phyloP scores from a whole-genome alignment of 2,329 filamentous ascomycete species.

The Biscogniauxia mediterranea region DNA sequence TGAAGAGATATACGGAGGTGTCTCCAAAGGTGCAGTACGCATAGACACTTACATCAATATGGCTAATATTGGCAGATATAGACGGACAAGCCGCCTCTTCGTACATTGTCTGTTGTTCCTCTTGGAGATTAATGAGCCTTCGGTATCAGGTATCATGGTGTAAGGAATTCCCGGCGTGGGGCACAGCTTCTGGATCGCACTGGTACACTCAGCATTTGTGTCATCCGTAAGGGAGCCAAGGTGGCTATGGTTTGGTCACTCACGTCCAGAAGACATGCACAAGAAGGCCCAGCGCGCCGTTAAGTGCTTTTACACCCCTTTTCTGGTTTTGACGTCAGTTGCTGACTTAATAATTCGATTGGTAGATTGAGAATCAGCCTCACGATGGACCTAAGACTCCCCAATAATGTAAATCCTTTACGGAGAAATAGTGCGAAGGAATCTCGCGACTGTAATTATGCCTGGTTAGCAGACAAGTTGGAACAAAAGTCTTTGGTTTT shows the following conservation, averaged over 20 bases:
- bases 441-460: background rate
- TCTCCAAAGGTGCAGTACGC: background rate
- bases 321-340: background rate
- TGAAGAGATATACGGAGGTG: background rate
- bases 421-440: background rate
- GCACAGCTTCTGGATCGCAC: background rate
- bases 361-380: background rate
- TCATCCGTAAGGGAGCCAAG: background rate
- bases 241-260: background rate
- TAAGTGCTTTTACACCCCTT: background rate
- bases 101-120: background rate
- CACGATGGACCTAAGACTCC: background rate
- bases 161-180: background rate
- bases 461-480: background rate
- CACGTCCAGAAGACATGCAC: background rate
- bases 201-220: background rate
- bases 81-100: background rate
- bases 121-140: background rate
- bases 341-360: background rate
- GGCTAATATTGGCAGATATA: constrained; percentile 6
- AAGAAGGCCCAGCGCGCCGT: background rate
- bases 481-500: background rate
- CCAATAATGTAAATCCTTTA: background rate
- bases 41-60: constrained; percentile 1
- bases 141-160: constrained; percentile 1